Evolutionary conservation across 2,329 filamentous ascomycete species (phyloP).

Genomic region (Penicillium hordei): DNA sequence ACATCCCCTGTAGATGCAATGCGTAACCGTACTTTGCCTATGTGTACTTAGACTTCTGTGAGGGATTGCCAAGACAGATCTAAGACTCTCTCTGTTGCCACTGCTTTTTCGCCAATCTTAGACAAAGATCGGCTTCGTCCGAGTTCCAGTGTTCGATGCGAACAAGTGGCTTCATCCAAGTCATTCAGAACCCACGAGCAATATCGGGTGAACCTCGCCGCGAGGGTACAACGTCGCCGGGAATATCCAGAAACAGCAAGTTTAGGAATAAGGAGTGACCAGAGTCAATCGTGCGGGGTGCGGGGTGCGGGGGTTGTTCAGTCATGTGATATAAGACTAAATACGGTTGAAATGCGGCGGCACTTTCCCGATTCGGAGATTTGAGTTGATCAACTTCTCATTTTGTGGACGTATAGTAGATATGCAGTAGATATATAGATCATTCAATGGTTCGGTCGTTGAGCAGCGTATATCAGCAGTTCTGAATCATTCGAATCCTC

Average conservation of each 20-base stretch:
- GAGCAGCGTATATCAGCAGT: not conserved
- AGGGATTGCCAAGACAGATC: not conserved
- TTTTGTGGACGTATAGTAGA: not conserved
- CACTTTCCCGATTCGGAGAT: conserved; percentile 2
- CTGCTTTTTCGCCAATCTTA: not conserved
- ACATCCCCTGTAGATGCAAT: not conserved
- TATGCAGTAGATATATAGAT: conserved; percentile 1
- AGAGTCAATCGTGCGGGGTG: not conserved
- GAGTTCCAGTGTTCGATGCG: not conserved
- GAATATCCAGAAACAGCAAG: conserved; percentile 1
- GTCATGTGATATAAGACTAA: not conserved
- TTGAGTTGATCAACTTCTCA: not conserved
- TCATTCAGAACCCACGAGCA: not conserved
- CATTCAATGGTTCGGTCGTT: not conserved
- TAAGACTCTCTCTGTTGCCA: not conserved
- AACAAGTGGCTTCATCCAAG: not conserved
- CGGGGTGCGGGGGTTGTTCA: not conserved
- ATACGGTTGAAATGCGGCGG: conserved; percentile 1
- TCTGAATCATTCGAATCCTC: not conserved
- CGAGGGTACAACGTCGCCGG: not conserved
- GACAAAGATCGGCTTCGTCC: not conserved
- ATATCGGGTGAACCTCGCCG: not conserved
- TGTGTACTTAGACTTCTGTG: not conserved
- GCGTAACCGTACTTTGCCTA: not conserved
- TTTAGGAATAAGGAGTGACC: not conserved